Evolutionary conservation across 2,329 filamentous ascomycete species (phyloP).

Genomic region (Penicillium sp.): DNA sequence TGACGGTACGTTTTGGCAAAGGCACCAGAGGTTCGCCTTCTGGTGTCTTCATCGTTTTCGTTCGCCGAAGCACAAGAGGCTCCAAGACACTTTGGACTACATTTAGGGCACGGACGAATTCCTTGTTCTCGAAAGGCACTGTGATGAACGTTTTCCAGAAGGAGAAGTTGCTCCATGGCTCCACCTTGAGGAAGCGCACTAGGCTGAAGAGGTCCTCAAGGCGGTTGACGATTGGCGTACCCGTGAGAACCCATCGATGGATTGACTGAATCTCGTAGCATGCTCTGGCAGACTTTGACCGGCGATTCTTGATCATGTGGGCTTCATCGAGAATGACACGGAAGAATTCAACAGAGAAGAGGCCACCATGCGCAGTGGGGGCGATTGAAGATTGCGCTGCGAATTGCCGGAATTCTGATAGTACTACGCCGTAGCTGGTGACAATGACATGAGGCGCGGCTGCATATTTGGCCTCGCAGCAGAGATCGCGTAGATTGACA

Average conservation of each 20-base stretch:
- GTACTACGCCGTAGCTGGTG: constrained; percentile 89
- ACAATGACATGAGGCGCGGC: constrained; percentile 89
- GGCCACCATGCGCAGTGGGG: constrained; percentile 72
- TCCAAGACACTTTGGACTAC: constrained; percentile 97
- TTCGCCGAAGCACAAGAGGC: constrained; percentile 90
- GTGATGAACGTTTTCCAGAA: constrained; percentile 99
- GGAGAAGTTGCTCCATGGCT: constrained; percentile 98
- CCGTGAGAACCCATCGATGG: constrained; percentile 92
- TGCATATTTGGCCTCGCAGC: constrained; percentile 73
- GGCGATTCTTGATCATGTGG: constrained; percentile 87
- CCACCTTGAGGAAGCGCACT: constrained; percentile 88
- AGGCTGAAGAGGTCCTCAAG: constrained; percentile 94
- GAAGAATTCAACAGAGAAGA: constrained; percentile 95
- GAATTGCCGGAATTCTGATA: constrained; percentile 86
- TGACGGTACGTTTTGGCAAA: constrained; percentile 77
- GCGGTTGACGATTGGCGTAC: constrained; percentile 95
- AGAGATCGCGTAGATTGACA: constrained; percentile 77
- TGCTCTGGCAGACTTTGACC: constrained; percentile 91
- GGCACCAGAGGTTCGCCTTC: constrained; percentile 81
- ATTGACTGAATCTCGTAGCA: constrained; percentile 87
- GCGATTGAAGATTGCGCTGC: constrained; percentile 59
- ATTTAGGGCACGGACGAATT: constrained; percentile 90
- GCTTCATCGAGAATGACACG: constrained; percentile 94
- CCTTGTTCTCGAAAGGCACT: constrained; percentile 92
- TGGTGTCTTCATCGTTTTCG: constrained; percentile 98